Evolutionary conservation across 768 basidiomycete species (phyloP), one percentile per base, ranked within the genome.

Genomic region (Lactifluus volemus): DNA sequence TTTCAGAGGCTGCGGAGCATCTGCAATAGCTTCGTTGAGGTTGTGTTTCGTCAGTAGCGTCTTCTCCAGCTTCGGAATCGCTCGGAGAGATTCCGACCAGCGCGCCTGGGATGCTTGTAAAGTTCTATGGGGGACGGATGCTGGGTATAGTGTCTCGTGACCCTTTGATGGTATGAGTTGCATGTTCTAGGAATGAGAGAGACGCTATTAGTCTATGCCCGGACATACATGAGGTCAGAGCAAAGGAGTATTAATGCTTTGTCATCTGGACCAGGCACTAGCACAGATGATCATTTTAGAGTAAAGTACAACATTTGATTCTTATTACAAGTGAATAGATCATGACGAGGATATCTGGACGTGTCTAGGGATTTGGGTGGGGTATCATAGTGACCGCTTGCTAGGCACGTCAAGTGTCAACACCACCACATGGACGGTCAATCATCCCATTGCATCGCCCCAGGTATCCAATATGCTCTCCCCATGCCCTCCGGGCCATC

Each of bases 381-480:
- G 12, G 2, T 34, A 25, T 25, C 2, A 52, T 17, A 17, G 25
- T 25, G 52, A 41, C 15, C 19, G 21, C 34, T 1, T 8, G 39
- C 5, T 19, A 15, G 19, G 34, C n/a, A 51, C 38, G 49, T n/a
- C 32, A 38, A 52, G 34, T 36, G 30, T 14, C 25, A 25, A 38
- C 29, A 38, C 34, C 8, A 19, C 17, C 44, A 44, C 42, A 19
- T n/a, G 44, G n/a, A 25, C 48, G n/a, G 34, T 72, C 71, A 88
- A 55, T 81, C 75, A 60, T 90, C 88, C 91, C 92, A 97, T 60
- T 81, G 80, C 81, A 96, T 89, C 3, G 87, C 88, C 12, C 89
- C 90, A 1, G 88, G 87, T 11, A 96, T 79, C 93, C 93, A 98
- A 70, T 92, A 96, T 25, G 84, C 82, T 59, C 79, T 78, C 32